These are phyloP conservation scores for Orbilia brochopaga DNA, from an alignment of 2,329 filamentous ascomycete genomes.

Conservation along the genomic window DNA sequence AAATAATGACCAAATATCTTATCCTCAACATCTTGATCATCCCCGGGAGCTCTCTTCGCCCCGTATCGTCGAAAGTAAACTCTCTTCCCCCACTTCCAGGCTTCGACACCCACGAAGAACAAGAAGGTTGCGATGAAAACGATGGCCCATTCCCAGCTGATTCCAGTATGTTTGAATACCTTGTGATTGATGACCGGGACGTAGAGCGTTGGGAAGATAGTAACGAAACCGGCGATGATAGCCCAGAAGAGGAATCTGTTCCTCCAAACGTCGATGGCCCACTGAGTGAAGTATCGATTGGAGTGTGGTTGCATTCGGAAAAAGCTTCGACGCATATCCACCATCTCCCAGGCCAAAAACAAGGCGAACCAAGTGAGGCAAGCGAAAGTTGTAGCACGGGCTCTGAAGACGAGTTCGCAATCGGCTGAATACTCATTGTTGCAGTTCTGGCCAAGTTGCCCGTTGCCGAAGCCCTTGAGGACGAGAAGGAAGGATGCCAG, in stretches of 20 bases:
- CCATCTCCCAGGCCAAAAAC: constrained; percentile 74
- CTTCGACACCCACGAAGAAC: constrained; percentile 70
- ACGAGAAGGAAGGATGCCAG: constrained; percentile 70
- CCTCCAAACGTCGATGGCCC: constrained; percentile 68
- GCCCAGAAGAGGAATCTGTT: constrained; percentile 73
- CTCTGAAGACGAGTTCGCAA: constrained; percentile 72
- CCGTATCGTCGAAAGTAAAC: constrained; percentile 22
- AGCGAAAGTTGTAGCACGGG: constrained; percentile 74
- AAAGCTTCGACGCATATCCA: constrained; percentile 71
- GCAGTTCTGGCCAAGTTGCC: constrained; percentile 65
- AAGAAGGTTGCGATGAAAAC: constrained; percentile 66
- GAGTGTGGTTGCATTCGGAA: constrained; percentile 74
- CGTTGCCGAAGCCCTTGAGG: constrained; percentile 66
- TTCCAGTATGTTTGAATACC: constrained; percentile 73
- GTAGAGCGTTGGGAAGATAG: constrained; percentile 70
- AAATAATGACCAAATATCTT: constrained; percentile 36
- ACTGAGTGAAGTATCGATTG: constrained; percentile 69
- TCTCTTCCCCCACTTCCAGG: constrained; percentile 74
- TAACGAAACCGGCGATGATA: constrained; percentile 66
- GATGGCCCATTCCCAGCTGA: constrained; percentile 75
- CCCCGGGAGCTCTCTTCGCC: constrained; percentile 9
- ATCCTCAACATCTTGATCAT: constrained; percentile 26
- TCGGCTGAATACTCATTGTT: constrained; percentile 65
- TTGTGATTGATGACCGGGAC: constrained; percentile 70
- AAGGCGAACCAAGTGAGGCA: constrained; percentile 78